Evolutionary conservation across 1,284 basidiomycete species (phyloP), one percentile per base, ranked within the genome.

Genomic region (Puccinia novopanici): DNA sequence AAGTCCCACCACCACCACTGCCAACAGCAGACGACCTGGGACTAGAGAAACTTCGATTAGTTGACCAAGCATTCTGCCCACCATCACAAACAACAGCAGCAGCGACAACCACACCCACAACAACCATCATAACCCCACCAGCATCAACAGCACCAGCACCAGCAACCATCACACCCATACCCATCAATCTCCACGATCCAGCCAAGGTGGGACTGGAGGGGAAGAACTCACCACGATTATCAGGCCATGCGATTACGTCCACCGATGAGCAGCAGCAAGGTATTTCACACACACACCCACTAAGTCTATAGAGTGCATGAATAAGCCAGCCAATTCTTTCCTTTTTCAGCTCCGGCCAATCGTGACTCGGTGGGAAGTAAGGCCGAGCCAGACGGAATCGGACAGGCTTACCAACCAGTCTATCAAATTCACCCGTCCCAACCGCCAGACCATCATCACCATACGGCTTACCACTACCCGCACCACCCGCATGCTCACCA

Each of bases 21-120:
- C 72, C 72, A 0, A 74, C 72, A 0, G 5, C 19, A 27, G 72
- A 74, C 42, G 72, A 74, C 34, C 42, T 74, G 22, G 34, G 57
- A 34, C 34, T 74, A 59, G 54, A 59, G 19, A 54, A 59, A 40
- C 54, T 74, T 15, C 59, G 24, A 59, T 24, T 74, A 37, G 37
- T 59, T 2, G 54, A 74, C 24, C 54, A 74, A 59, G 30, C 72
- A 22, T 74, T 74, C 55, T 59, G 34, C 12, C 72, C 72, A 63
- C 59, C 59, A 63, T 40, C 57, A 54, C 40, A 37, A 19, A 34
- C n/a, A 34, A 57, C 71, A 13, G 8, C 34, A 59, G n/a, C 27
- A 42, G 42, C 17, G 15, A 45, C 27, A 13, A 70, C n/a, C 2
- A 70, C 50, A 42, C 13, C 45, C 15, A 17, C 50, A 52, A 22